Evolutionary conservation across 495 filamentous ascomycete species (phyloP), one percentile per base, ranked within the genome.

Genomic region (Glonium stellatum): DNA sequence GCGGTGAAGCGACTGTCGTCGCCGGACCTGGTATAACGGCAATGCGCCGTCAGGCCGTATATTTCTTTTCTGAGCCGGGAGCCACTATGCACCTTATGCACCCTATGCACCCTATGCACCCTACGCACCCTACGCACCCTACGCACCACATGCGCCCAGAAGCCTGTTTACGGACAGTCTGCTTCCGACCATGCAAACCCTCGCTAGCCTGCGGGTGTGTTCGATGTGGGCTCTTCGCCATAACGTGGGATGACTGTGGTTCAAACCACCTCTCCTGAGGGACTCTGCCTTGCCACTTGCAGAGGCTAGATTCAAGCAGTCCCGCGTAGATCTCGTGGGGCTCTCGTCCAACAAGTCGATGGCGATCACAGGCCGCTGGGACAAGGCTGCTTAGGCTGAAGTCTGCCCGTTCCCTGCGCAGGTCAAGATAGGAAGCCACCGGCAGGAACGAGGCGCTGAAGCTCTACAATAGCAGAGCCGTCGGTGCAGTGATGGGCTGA

Each of bases 371-470:
- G 21, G 2, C 4, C 48, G 48, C 25, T 23, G 11, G 25, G 12
- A 18, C 42, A 51, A 51, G 48, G 22, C 48, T 23, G 12, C 48
- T 51, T 51, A 18, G 48, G 21, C 48, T 51, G 25, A 23, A 51
- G 48, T 23, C 48, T 51, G 48, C 18, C 39, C 13, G 18, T 44
- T 44, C 39, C 39, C 39, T 44, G 39, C 39, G 10, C 39, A n/a
- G 15, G 21, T 31, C 25, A 23, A 23, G 37, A 51, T 44, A 54
- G 55, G 23, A 60, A 59, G 23, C 41, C 56, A 22, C 61, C 61
- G 53, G 57, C 57, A 64, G 52, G 50, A 35, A 53, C 57, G 55
- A 21, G 27, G 46, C n/a, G 21, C 12, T 22, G 50, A 10, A 46
- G 31, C 13, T 18, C 39, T n/a, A n/a, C n/a, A n/a, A n/a, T 44